Evolutionary conservation across 2,329 filamentous ascomycete species (phyloP).

Genomic region (Arachnopeziza araneosa): DNA sequence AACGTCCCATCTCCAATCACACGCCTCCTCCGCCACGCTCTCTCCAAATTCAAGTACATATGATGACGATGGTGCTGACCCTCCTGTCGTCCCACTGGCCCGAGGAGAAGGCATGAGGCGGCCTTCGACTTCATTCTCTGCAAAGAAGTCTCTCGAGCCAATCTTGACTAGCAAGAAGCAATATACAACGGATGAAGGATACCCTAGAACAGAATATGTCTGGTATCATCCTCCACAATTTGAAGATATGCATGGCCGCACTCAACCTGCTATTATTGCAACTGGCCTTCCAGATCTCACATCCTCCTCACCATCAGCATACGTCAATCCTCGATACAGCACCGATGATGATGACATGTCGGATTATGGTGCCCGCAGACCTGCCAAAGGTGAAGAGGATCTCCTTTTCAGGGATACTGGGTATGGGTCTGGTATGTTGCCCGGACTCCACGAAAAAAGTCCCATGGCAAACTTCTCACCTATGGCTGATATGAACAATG

Average conservation of each 20-base stretch:
- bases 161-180: conserved; percentile 23
- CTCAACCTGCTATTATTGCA: conserved; percentile 16
- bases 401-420: not conserved
- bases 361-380: not conserved
- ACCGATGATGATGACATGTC: conserved; percentile 10
- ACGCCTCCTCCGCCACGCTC: not conserved
- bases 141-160: conserved; percentile 12
- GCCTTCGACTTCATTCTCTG: not conserved
- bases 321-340: not conserved
- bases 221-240: conserved; percentile 26
- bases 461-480: not conserved
- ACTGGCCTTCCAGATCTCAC: conserved; percentile 9
- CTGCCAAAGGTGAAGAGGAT: not conserved
- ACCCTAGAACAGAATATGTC: conserved; percentile 23
- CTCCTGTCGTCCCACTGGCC: conserved; percentile 11
- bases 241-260: conserved; percentile 13
- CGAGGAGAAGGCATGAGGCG: conserved; percentile 7
- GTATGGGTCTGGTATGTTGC: not conserved
- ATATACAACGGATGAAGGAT: conserved; percentile 15
- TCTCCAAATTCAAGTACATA: not conserved
- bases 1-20: not conserved
- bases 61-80: conserved; percentile 10
- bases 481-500: not conserved
- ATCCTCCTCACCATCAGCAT: not conserved
- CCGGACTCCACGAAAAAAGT: not conserved